A percentile compares a stretch with the other conserved stretches of the same genome.
Evolutionary conservation across 176 grass and related monocot genomes (phyloP).

Genomic region (Aegilops bicornis): DNA sequence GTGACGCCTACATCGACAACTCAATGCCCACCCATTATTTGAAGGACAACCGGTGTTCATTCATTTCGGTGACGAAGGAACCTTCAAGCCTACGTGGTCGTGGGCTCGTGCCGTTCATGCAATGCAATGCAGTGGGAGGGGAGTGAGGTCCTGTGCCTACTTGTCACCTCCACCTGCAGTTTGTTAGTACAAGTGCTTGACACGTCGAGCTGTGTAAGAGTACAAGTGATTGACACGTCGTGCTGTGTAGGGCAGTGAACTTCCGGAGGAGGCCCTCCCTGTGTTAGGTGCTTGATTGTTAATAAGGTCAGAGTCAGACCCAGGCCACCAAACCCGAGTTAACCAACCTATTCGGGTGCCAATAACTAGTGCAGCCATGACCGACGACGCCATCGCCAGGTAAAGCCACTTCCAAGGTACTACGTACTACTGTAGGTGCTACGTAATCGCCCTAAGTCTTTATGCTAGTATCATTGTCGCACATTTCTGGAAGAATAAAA

Average conservation of each 20-base stretch:
- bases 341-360: slow-evolving; percentile 57
- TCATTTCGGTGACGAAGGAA: background rate
- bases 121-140: background rate
- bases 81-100: background rate
- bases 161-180: background rate
- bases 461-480: background rate
- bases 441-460: background rate
- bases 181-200: background rate
- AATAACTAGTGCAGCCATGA: slow-evolving; percentile 29
- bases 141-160: background rate
- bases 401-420: too few relatives aligned
- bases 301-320: background rate
- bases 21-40: background rate
- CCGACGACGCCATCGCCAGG: background rate
- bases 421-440: too few relatives aligned
- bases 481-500: background rate
- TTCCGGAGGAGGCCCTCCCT: background rate
- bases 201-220: background rate
- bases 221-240: background rate
- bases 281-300: background rate
- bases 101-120: background rate
- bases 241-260: background rate
- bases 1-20: background rate
- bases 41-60: background rate
- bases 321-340: background rate